Percentiles rank a stretch among this genome's conserved stretches.
Evolutionary conservation across 495 filamentous ascomycete genomes (phyloP).

Genomic region (Emericellopsis terricola): DNA sequence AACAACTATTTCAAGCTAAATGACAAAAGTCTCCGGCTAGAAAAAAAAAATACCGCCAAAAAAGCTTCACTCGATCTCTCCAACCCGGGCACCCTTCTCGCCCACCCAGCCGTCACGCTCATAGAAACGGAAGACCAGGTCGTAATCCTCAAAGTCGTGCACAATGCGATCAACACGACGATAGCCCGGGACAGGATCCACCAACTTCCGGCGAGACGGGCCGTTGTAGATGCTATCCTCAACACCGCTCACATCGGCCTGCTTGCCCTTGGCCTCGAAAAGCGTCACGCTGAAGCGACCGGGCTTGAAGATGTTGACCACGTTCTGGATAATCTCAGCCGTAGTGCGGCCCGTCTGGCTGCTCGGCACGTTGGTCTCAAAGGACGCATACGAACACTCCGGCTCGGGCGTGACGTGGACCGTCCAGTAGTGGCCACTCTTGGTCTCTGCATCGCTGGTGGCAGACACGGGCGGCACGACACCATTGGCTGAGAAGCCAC

Average conservation of each 20-base stretch:
- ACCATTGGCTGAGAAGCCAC: slow-evolving; percentile 95
- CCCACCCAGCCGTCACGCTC: slow-evolving; percentile 85
- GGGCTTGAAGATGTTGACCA: slow-evolving; percentile 88
- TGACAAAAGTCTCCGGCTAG: no score
- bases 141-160: slow-evolving; percentile 94
- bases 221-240: slow-evolving; percentile 21
- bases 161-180: slow-evolving; percentile 85
- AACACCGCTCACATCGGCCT: slow-evolving; percentile 11
- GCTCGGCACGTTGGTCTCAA: slow-evolving; percentile 97
- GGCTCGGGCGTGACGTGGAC: slow-evolving; percentile 98
- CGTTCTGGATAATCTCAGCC: slow-evolving; percentile 77
- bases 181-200: slow-evolving; percentile 80
- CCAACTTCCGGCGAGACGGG: slow-evolving; percentile 34
- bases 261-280: slow-evolving; percentile 67
- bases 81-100: slow-evolving; percentile 49
- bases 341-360: slow-evolving; percentile 76
- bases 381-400: slow-evolving; percentile 95
- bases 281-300: slow-evolving; percentile 93
- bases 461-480: slow-evolving; percentile 65
- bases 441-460: slow-evolving; percentile 32
- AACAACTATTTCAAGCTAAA: no score
- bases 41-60: no score
- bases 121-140: slow-evolving; percentile 92
- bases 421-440: slow-evolving; percentile 80
- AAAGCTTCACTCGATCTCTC: slow-evolving; percentile 28